Evolutionary conservation across 768 basidiomycete genomes (phyloP), one percentile per base, ranked within the genome.

Genomic region (Boletus insuetus): DNA sequence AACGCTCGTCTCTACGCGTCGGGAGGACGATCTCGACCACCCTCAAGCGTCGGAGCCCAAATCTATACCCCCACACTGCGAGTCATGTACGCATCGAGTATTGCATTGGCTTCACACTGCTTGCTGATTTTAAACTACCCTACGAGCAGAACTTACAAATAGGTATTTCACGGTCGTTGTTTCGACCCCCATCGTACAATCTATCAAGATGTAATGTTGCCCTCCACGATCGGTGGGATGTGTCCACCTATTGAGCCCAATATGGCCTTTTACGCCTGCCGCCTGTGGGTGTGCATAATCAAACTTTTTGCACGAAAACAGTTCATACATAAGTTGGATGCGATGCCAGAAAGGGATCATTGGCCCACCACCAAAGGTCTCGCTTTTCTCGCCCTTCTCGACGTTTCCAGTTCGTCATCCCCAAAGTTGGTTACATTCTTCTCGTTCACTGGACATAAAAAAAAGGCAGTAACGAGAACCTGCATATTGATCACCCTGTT

Each of bases 1-100:
- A 24, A 75, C 77, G 40, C 76, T 89, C 3, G 83, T 85, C 22
- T 73, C 77, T 6, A 79, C 82, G 11, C 75, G 82, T 58, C 74
- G 81, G 56, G 84, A 85, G 68, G 69, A 72, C 26, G 83, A 83
- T 46, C 46, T 69, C 22, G 68, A 68, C 6, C 43, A 56, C 12
- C 53, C 37, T 19, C 43, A 60, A 2, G 50, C 43, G 8, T 29
- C 58, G 10, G 67, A 52, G 22, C 47, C 53, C 32, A 55, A 50
- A 35, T 35, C 59, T 45, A 62, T 58, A 58, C 53, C 59, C 24
- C 41, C 49, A 17, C 54, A 35, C 54, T 35, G 56, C n/a, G 56
- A 56, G 34, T 48, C 60, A 46, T 67, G 67, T 67, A 38, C 14
- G 65, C 31, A 32, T 43, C 56, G 10, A 6, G 29, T 31, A 24